Conservation (phyloP, 73 alveolate genomes). For the Breviolum minutum region DNA sequence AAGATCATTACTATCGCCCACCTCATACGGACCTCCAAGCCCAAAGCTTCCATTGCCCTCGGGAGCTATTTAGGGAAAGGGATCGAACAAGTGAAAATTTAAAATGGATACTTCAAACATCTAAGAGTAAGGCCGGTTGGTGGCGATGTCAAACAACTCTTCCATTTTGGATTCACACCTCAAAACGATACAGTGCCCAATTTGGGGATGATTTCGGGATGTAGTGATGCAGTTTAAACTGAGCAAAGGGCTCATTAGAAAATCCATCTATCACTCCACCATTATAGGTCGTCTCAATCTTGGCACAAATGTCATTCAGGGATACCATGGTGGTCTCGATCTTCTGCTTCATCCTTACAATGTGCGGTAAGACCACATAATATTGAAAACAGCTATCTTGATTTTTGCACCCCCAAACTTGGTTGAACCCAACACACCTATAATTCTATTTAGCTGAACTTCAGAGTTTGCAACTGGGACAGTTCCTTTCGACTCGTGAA, state of each 20-base stretch:
- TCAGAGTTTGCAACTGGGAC: neutral
- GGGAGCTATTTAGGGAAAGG: neutral
- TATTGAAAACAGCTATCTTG: neutral
- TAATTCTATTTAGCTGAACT: too few species aligned
- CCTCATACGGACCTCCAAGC: neutral
- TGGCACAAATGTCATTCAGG: neutral
- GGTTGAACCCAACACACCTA: neutral
- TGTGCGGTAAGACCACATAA: neutral
- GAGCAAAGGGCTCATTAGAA: neutral
- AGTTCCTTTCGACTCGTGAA: neutral
- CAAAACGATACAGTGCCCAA: neutral
- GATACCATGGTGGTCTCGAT: neutral
- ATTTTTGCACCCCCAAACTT: neutral
- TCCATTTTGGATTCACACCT: neutral
- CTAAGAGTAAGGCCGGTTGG: neutral
- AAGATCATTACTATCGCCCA: neutral
- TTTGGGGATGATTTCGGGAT: neutral
- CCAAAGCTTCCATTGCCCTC: neutral
- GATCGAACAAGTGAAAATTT: neutral
- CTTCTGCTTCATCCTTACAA: neutral
- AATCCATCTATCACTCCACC: neutral
- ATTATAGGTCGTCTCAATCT: neutral
- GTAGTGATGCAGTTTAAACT: neutral
- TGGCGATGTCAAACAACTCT: neutral
- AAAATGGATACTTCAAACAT: too few species aligned